These are phyloP conservation scores for Solanum infundibuliforme DNA, from an alignment of 257 asterid genomes.

Conservation along the genomic window DNA sequence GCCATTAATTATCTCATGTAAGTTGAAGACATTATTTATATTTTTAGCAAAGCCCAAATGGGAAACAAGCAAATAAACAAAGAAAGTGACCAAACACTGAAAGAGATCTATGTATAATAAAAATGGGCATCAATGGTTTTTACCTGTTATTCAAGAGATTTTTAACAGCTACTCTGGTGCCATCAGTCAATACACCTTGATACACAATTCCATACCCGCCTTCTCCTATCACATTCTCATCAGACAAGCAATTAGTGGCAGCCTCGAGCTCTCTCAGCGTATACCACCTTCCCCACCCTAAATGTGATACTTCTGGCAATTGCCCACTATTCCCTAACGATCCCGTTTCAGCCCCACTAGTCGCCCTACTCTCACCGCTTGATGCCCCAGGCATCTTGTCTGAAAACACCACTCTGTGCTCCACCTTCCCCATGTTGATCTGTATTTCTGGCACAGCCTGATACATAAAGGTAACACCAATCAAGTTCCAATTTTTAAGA, in stretches of 20 bases:
- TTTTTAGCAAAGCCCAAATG: not conserved
- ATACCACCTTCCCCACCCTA: slow-evolving; percentile 99
- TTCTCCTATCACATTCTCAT: slow-evolving; percentile 91
- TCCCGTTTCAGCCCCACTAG: slow-evolving; percentile 74
- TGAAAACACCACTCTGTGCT: slow-evolving; percentile 88
- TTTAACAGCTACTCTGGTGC: slow-evolving; percentile 73
- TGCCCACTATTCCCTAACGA: slow-evolving; percentile 74
- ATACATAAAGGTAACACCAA: not conserved
- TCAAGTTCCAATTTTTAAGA: not conserved
- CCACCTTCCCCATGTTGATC: slow-evolving; percentile 92
- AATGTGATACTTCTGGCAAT: slow-evolving; percentile 89
- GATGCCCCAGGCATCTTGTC: slow-evolving; percentile 61
- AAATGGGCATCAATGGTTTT: not conserved
- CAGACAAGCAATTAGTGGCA: slow-evolving; percentile 79
- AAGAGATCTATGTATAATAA: not conserved
- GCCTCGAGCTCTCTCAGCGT: slow-evolving; percentile 96
- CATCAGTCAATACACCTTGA: slow-evolving; percentile 62
- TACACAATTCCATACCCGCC: slow-evolving; percentile 97
- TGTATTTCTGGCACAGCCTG: slow-evolving; percentile 85
- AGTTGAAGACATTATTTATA: not conserved
- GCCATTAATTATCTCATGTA: not conserved
- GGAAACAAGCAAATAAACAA: not conserved
- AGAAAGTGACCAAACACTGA: not conserved
- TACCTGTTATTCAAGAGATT: slow-evolving; percentile 87
- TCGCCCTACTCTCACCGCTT: slow-evolving; percentile 88